phyloP scores from a whole-genome alignment of 1,284 basidiomycete genomes.

The Trametes versicolor region DNA sequence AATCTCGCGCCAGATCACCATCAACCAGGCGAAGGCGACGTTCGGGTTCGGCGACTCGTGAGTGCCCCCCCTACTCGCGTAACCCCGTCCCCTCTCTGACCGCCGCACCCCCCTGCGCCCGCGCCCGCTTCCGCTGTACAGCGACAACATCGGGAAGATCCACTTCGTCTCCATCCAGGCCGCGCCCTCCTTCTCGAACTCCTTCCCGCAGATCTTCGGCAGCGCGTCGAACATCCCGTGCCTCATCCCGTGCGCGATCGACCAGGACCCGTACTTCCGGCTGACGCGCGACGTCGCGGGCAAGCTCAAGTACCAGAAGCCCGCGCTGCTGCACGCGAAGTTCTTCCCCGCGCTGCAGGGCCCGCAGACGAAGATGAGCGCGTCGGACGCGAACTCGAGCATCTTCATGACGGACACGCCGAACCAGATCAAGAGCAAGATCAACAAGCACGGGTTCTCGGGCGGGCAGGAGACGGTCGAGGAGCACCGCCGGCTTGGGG shows the following conservation, averaged over 20 bases:
- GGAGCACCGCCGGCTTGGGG: constrained; percentile 90
- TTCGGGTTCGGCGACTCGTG: constrained; percentile 97
- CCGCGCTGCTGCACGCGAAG: constrained; percentile 91
- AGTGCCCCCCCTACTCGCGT: constrained; percentile 45
- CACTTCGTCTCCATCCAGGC: constrained; percentile 99
- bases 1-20: constrained; percentile 93
- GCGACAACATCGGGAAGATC: constrained; percentile 98
- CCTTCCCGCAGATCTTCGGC: constrained; percentile 98
- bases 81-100: background rate
- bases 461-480: constrained; percentile 94
- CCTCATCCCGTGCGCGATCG: constrained; percentile 98
- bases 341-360: constrained; percentile 99
- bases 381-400: constrained; percentile 88
- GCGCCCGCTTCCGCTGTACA: constrained; percentile 43
- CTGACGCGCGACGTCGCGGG: constrained; percentile 95
- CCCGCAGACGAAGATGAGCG: constrained; percentile 99
- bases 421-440: constrained; percentile 97
- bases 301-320: constrained; percentile 96
- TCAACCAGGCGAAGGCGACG: constrained; percentile 93
- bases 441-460: constrained; percentile 93
- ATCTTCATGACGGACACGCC: constrained; percentile 97
- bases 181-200: constrained; percentile 96
- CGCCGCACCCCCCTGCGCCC: background rate
- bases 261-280: constrained; percentile 98
- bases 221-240: constrained; percentile 86